Evolutionary conservation across 148 eudicot genomes (phyloP).

Genomic region (Amaranthus hypochondriacus): DNA sequence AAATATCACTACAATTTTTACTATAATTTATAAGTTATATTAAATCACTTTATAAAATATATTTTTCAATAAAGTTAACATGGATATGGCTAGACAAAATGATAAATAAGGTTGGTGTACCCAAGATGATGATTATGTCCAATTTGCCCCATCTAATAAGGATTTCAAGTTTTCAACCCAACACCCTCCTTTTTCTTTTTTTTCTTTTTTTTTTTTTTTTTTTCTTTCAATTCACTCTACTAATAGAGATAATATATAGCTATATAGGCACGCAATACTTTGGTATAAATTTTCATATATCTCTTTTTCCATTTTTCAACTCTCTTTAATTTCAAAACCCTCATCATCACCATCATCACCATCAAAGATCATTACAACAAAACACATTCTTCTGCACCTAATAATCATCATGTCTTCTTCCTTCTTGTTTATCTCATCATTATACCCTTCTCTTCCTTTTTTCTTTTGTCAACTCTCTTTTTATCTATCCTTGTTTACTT

Average conservation of each 20-base stretch:
- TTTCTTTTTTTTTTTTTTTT: neutral
- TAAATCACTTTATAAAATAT: no score
- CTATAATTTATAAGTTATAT: no score
- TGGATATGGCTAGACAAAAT: neutral
- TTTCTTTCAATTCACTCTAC: neutral
- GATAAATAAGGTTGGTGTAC: constrained; percentile 4
- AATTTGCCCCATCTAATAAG: constrained; percentile 19
- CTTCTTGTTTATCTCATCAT: constrained; percentile 23
- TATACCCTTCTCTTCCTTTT: constrained; percentile 10
- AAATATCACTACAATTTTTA: no score
- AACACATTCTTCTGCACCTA: neutral
- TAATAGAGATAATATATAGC: neutral
- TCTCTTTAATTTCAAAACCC: constrained; percentile 7
- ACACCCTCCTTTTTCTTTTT: neutral
- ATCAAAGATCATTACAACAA: constrained; percentile 5
- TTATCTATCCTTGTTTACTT: neutral
- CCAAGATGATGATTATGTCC: constrained; percentile 27
- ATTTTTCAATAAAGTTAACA: no score
- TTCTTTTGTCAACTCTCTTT: constrained; percentile 19
- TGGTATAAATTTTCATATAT: neutral
- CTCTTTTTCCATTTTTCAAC: neutral
- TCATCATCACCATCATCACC: constrained; percentile 24
- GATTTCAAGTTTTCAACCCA: constrained; percentile 24
- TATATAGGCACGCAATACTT: constrained; percentile 9
- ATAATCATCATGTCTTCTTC: constrained; percentile 27